Percentiles rank a stretch among this genome's conserved stretches.
Evolutionary conservation across 352 stramenopile genomes (phyloP).

Genomic region (Globisporangium paroecandrum): DNA sequence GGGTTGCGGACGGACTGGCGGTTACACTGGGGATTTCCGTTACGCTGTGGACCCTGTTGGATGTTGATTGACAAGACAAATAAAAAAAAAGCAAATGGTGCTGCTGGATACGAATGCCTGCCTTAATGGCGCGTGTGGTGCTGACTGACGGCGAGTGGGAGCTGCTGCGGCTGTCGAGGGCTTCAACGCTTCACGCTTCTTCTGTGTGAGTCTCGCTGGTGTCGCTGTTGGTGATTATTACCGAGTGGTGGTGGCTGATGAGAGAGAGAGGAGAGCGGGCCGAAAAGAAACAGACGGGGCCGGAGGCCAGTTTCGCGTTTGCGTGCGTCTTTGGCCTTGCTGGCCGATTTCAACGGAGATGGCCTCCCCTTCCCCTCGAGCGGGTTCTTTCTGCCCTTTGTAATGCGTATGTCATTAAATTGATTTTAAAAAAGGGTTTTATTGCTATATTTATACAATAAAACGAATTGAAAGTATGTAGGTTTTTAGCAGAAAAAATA

Average conservation of each 20-base stretch:
- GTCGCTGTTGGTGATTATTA: not conserved
- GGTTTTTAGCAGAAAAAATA: not conserved
- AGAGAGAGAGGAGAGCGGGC: too few relatives aligned
- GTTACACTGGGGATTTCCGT: conserved; percentile 4
- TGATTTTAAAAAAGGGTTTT: not conserved
- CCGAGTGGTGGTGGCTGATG: not conserved
- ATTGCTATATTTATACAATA: not conserved
- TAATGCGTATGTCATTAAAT: not conserved
- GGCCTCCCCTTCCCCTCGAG: not conserved
- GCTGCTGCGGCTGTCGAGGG: not conserved
- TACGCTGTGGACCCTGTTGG: not conserved
- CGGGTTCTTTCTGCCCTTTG: not conserved
- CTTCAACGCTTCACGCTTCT: not conserved
- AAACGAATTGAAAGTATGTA: not conserved
- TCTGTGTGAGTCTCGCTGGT: not conserved
- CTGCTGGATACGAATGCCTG: not conserved
- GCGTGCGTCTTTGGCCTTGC: not conserved
- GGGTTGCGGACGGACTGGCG: not conserved
- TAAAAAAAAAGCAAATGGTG: not conserved
- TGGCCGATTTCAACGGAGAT: not conserved
- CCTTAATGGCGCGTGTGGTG: not conserved
- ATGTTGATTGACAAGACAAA: not conserved
- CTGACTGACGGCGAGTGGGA: not conserved
- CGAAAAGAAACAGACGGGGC: not conserved
- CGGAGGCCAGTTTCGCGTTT: not conserved